Evolutionary conservation across 2,329 filamentous ascomycete genomes (phyloP).

Genomic region (Cytospora chrysosperma): DNA sequence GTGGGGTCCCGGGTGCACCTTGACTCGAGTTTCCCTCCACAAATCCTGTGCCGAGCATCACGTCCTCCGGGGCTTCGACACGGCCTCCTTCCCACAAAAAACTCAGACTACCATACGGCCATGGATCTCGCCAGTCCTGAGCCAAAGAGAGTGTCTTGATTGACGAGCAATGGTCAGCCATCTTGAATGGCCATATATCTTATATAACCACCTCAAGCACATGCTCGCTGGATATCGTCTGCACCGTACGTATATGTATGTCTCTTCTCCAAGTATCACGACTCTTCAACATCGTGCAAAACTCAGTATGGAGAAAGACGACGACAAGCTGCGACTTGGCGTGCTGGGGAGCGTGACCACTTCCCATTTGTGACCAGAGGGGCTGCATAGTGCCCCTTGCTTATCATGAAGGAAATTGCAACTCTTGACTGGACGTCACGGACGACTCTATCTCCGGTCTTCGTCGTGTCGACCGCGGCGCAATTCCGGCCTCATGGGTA

Average conservation of each 20-base stretch:
- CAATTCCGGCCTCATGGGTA: constrained; percentile 36
- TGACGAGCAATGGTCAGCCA: constrained; percentile 19
- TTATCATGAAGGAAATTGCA: constrained; percentile 14
- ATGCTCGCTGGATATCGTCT: neutral
- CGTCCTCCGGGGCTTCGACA: constrained; percentile 15
- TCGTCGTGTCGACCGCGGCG: constrained; percentile 33
- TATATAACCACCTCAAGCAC: accelerated
- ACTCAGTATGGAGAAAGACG: neutral
- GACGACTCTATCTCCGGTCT: constrained; percentile 24
- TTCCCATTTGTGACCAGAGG: neutral
- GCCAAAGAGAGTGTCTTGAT: constrained; percentile 5
- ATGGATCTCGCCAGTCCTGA: neutral
- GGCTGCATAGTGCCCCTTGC: constrained; percentile 15
- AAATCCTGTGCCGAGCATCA: constrained; percentile 12
- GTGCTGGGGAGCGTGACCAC: neutral
- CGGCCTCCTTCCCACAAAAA: neutral
- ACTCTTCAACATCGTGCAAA: neutral
- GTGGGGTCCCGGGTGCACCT: constrained; percentile 14
- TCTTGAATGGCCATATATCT: neutral
- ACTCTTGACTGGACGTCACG: constrained; percentile 16
- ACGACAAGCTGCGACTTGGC: neutral
- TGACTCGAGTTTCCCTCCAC: constrained; percentile 16
- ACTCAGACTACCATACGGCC: constrained; percentile 3
- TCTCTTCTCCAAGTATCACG: neutral
- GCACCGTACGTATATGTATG: no score